A percentile compares a stretch with the other conserved stretches of the same genome.
Conservation (phyloP, 148 eudicot species). For the Rhododendron kiyosumense region DNA sequence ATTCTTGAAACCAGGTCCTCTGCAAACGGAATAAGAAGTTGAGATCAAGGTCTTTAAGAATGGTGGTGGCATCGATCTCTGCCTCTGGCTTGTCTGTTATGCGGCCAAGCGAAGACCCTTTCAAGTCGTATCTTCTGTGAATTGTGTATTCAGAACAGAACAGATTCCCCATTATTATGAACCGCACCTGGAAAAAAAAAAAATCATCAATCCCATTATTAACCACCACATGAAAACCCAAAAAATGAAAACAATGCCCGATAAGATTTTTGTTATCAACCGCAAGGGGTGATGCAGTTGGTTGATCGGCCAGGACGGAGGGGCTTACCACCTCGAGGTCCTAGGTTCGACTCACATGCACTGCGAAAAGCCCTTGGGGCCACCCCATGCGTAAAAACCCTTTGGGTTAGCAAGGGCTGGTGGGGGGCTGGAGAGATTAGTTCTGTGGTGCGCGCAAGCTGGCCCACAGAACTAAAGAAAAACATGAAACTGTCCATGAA, state of each 20-base stretch:
- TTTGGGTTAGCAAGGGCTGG: too few relatives aligned
- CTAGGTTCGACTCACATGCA: too few relatives aligned
- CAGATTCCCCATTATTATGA: conserved; percentile 93
- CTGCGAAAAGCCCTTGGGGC: too few relatives aligned
- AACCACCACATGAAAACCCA: not conserved
- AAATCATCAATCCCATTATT: not conserved
- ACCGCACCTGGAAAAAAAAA: conserved; percentile 58
- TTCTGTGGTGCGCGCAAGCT: too few relatives aligned
- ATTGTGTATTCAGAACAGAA: conserved; percentile 71
- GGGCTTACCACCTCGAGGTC: too few relatives aligned
- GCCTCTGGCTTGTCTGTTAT: conserved; percentile 81
- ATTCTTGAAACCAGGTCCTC: conserved; percentile 87
- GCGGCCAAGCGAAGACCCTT: conserved; percentile 97
- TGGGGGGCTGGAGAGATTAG: too few relatives aligned
- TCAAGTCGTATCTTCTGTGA: conserved; percentile 82
- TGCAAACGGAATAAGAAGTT: conserved; percentile 77
- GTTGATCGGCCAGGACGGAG: too few relatives aligned
- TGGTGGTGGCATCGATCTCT: conserved; percentile 81
- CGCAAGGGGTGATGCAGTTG: not conserved
- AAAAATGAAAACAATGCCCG: not conserved
- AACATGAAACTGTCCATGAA: too few relatives aligned
- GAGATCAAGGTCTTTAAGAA: conserved; percentile 94
- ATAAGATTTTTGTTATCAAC: not conserved
- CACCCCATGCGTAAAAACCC: too few relatives aligned
- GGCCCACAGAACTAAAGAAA: too few relatives aligned